Conservation (phyloP, 768 basidiomycete genomes). For the Mycena leptocephala region DNA sequence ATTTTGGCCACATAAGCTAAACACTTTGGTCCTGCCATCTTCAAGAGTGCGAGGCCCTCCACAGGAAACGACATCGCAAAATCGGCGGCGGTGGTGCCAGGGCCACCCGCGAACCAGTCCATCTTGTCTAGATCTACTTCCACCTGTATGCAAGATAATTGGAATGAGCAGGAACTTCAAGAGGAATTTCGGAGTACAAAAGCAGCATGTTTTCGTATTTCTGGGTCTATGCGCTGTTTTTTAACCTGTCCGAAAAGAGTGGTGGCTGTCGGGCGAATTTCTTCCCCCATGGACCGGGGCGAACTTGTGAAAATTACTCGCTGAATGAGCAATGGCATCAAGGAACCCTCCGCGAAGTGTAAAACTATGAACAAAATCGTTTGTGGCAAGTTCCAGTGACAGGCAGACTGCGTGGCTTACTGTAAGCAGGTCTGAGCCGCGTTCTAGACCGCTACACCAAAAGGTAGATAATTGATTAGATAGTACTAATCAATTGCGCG, state of each 20-base stretch:
- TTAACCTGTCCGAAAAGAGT: slow-evolving; percentile 47
- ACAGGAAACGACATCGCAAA: slow-evolving; percentile 61
- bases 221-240: slow-evolving; percentile 42
- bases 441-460: too few relatives aligned
- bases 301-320: slow-evolving; percentile 50
- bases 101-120: slow-evolving; percentile 55
- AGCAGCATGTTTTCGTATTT: slow-evolving; percentile 42
- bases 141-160: slow-evolving; percentile 44
- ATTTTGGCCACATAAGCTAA: slow-evolving; percentile 55
- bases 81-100: slow-evolving; percentile 60
- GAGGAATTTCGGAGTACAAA: neutral
- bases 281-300: slow-evolving; percentile 51
- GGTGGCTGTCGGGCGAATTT: slow-evolving; percentile 53
- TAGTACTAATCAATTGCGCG: too few relatives aligned
- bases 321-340: slow-evolving; percentile 58
- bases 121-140: slow-evolving; percentile 51
- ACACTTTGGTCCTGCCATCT: slow-evolving; percentile 50
- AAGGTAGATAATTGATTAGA: too few relatives aligned
- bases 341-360: slow-evolving; percentile 60
- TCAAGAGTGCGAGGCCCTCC: slow-evolving; percentile 43
- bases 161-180: neutral
- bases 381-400: too few relatives aligned
- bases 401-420: too few relatives aligned
- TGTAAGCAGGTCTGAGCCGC: too few relatives aligned
- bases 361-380: slow-evolving; percentile 44